phyloP scores from a whole-genome alignment of 306 rosid genomes.

The Gynostemma pentaphyllum region DNA sequence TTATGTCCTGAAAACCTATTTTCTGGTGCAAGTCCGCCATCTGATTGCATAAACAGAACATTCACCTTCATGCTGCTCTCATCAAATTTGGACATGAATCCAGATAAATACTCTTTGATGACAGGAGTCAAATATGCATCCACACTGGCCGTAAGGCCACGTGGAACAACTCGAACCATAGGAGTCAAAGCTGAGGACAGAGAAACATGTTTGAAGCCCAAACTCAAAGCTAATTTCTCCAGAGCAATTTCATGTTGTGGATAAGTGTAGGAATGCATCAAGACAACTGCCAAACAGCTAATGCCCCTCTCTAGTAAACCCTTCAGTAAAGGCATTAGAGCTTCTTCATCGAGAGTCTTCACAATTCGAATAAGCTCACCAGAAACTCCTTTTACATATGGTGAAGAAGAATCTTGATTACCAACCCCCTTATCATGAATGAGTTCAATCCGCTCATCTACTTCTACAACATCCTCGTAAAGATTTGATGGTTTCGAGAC shows the following conservation, averaged over 20 bases:
- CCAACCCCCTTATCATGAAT: conserved; percentile 31
- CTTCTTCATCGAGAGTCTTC: conserved; percentile 58
- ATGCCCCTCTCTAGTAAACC: conserved; percentile 57
- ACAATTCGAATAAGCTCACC: conserved; percentile 74
- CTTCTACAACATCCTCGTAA: conserved; percentile 77
- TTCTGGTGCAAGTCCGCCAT: conserved; percentile 96
- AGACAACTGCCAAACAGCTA: conserved; percentile 72
- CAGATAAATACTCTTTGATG: conserved; percentile 81
- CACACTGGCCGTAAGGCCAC: conserved; percentile 88
- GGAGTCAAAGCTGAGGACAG: conserved; percentile 87
- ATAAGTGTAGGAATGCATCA: conserved; percentile 84
- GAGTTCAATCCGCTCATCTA: conserved; percentile 75
- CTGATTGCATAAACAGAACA: conserved; percentile 96
- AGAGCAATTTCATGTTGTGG: conserved; percentile 68
- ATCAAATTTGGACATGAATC: conserved; percentile 81
- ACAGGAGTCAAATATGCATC: conserved; percentile 98
- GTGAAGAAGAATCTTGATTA: conserved; percentile 18
- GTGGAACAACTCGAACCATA: conserved; percentile 94
- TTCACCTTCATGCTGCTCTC: conserved; percentile 59
- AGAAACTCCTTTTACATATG: conserved; percentile 54
- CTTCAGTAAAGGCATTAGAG: conserved; percentile 42
- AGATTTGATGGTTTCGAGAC: conserved; percentile 78
- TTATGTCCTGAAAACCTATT: conserved; percentile 88
- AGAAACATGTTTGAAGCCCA: conserved; percentile 90
- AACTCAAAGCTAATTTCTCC: conserved; percentile 45